Evolutionary conservation across 2,329 filamentous ascomycete genomes (phyloP).

Genomic region (Verticillium tricorpus): DNA sequence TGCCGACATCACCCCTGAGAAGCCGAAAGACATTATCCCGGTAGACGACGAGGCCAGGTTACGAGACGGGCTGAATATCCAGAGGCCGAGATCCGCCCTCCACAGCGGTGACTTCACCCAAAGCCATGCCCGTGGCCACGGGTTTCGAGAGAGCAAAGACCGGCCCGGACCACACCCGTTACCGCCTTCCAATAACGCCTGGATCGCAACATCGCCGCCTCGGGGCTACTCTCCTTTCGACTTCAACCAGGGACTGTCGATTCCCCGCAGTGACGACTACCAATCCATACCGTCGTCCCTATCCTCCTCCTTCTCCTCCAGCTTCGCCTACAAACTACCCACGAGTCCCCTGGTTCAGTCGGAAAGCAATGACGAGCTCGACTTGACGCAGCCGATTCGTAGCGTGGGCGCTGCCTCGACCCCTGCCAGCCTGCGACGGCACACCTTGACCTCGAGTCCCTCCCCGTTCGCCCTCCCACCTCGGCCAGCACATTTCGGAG

Average conservation of each 20-base stretch:
- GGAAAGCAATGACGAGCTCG: slow-evolving; percentile 75
- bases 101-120: slow-evolving; percentile 64
- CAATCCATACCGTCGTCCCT: slow-evolving; percentile 53
- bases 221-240: slow-evolving; percentile 44
- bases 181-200: slow-evolving; percentile 24
- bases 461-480: slow-evolving; percentile 36
- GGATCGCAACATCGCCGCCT: slow-evolving; percentile 54
- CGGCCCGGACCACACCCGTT: slow-evolving; percentile 5
- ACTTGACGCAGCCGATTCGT: slow-evolving; percentile 52
- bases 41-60: slow-evolving; percentile 35
- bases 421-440: slow-evolving; percentile 47
- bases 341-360: slow-evolving; percentile 91
- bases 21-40: slow-evolving; percentile 20
- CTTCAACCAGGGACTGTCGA: slow-evolving; percentile 27
- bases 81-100: slow-evolving; percentile 74
- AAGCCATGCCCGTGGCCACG: slow-evolving; percentile 2
- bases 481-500: slow-evolving; percentile 16
- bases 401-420: slow-evolving; percentile 41
- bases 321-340: slow-evolving; percentile 79
- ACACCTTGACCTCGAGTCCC: slow-evolving; percentile 64
- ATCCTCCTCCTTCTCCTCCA: slow-evolving; percentile 70
- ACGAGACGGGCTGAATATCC: slow-evolving; percentile 60
- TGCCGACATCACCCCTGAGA: slow-evolving; percentile 44
- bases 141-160: background rate
- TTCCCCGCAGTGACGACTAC: slow-evolving; percentile 28